phyloP scores from a whole-genome alignment of 371 early-diverging fungal species.

The Capillidium rhysosporum region DNA sequence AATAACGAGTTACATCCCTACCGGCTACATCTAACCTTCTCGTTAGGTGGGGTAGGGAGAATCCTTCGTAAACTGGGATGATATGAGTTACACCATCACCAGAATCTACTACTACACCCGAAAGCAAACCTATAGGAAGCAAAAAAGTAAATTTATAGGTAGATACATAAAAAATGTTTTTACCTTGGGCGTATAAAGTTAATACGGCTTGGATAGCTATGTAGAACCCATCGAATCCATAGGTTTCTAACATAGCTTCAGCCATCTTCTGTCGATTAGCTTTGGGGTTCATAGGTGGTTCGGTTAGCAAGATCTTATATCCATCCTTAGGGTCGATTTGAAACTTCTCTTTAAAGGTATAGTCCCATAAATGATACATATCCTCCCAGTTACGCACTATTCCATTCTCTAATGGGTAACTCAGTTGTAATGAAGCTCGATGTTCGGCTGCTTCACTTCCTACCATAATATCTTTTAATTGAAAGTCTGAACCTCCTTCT shows the following conservation, averaged over 20 bases:
- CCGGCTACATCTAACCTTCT: slow-evolving; percentile 91
- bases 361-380: slow-evolving; percentile 94
- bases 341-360: slow-evolving; percentile 85
- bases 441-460: slow-evolving; percentile 89
- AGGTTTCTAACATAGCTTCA: slow-evolving; percentile 88
- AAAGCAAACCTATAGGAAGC: slow-evolving; percentile 43
- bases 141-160: too few relatives aligned
- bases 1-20: slow-evolving; percentile 86
- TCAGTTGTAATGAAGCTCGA: slow-evolving; percentile 77
- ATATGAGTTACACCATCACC: slow-evolving; percentile 97
- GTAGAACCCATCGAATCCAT: slow-evolving; percentile 80
- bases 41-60: slow-evolving; percentile 75
- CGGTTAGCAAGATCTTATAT: slow-evolving; percentile 83
- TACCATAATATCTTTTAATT: slow-evolving; percentile 86
- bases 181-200: slow-evolving; percentile 93
- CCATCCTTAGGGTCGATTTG: slow-evolving; percentile 69
- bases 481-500: slow-evolving; percentile 53
- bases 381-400: slow-evolving; percentile 95
- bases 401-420: slow-evolving; percentile 97
- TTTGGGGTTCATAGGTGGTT: slow-evolving; percentile 90
- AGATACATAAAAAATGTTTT: neutral
- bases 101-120: slow-evolving; percentile 94
- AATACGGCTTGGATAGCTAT: slow-evolving; percentile 95
- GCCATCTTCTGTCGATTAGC: slow-evolving; percentile 83
- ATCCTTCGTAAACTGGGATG: slow-evolving; percentile 93